Evolutionary conservation across 2,329 filamentous ascomycete species (phyloP).

Genomic region (Trichoderma brevicompactum): DNA sequence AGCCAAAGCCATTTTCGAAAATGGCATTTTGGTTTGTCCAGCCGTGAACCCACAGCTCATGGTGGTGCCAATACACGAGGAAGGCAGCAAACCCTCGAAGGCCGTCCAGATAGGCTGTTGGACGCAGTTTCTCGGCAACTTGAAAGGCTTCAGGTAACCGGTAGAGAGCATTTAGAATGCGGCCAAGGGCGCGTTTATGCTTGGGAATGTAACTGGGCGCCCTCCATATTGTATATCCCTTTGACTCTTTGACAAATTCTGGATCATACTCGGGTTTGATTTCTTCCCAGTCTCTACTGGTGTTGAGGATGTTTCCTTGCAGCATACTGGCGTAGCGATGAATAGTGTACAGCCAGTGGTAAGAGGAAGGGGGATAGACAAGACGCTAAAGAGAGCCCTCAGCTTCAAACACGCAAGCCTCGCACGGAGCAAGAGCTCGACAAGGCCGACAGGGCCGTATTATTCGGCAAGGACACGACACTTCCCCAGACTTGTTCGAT

Average conservation of each 20-base stretch:
- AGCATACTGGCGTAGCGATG: conserved; percentile 37
- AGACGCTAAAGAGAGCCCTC: not conserved
- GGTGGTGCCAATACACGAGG: conserved; percentile 67
- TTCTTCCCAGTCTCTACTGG: conserved; percentile 42
- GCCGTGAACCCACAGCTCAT: conserved; percentile 61
- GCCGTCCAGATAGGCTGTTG: conserved; percentile 65
- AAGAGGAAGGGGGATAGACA: not conserved
- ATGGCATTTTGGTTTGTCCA: conserved; percentile 42
- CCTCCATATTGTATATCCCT: conserved; percentile 36
- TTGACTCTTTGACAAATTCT: conserved; percentile 34
- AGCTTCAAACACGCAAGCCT: conserved; percentile 8
- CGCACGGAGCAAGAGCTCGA: not conserved
- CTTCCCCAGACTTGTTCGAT: conserved; percentile 18
- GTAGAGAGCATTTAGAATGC: conserved; percentile 17
- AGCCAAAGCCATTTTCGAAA: conserved; percentile 60
- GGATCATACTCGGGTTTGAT: conserved; percentile 34
- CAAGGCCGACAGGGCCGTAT: not conserved
- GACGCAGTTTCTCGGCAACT: conserved; percentile 42
- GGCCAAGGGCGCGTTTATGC: conserved; percentile 10
- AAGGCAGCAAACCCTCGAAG: conserved; percentile 69
- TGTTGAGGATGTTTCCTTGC: conserved; percentile 42
- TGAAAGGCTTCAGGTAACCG: conserved; percentile 1
- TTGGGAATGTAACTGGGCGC: conserved; percentile 31
- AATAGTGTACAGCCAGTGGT: not conserved
- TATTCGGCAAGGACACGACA: conserved; percentile 6